Percentiles rank a stretch among this genome's conserved stretches.
Conservation (phyloP, 148 eudicot species). For the Rhododendron ferrugineum region DNA sequence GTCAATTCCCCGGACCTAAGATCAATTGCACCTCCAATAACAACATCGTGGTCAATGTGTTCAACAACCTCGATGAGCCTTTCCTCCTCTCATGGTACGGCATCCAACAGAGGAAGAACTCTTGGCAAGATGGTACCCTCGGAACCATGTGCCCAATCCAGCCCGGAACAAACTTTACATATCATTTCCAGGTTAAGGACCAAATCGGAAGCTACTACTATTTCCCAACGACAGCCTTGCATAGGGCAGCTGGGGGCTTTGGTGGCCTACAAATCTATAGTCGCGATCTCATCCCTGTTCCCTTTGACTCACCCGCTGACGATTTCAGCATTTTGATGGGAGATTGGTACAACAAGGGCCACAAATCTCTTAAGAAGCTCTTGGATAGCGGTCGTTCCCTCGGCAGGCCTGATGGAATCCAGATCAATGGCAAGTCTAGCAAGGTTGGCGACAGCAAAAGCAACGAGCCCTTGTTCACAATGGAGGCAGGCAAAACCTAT, state of each 20-base stretch:
- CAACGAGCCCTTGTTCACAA: conserved; percentile 24
- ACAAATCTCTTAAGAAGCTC: conserved; percentile 8
- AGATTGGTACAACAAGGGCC: conserved; percentile 27
- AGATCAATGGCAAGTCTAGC: conserved; percentile 27
- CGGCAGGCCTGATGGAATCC: conserved; percentile 26
- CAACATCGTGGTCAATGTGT: conserved; percentile 21
- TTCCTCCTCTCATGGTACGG: conserved; percentile 27
- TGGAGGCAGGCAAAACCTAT: conserved; percentile 26
- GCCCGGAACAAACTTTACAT: conserved; percentile 29
- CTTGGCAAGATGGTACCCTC: conserved; percentile 26
- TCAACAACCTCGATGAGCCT: conserved; percentile 31
- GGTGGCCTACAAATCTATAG: conserved; percentile 23
- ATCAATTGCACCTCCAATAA: conserved; percentile 25
- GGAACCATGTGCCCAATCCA: conserved; percentile 31
- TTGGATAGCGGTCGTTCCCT: conserved; percentile 22
- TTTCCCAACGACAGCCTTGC: conserved; percentile 17
- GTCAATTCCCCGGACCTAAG: conserved; percentile 23
- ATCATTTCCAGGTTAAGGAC: conserved; percentile 27
- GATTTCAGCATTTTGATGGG: conserved; percentile 25
- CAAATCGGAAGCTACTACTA: conserved; percentile 33
- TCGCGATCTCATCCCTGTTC: conserved; percentile 26
- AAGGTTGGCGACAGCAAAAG: conserved; percentile 6
- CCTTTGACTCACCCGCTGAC: conserved; percentile 17
- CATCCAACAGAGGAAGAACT: conserved; percentile 31
- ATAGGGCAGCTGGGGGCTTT: conserved; percentile 23